Percentiles rank a stretch among this genome's conserved stretches.
phyloP scores from a whole-genome alignment of 768 basidiomycete species.

The Xanthoconium stramineum region DNA sequence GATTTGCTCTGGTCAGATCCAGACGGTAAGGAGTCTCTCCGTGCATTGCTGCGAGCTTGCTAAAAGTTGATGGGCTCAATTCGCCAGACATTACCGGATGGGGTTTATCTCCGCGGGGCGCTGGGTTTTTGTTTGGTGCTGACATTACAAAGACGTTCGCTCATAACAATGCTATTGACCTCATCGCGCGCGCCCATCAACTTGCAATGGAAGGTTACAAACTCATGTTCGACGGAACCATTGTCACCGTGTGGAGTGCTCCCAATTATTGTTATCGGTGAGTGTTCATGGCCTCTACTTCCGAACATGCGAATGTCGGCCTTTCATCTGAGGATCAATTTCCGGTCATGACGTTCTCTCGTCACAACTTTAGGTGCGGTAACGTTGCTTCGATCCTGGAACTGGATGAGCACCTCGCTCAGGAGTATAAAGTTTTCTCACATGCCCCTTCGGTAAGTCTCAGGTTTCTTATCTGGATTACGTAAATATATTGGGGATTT shows the following conservation, averaged over 20 bases:
- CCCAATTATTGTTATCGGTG: conserved; percentile 98
- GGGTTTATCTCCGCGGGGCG: conserved; percentile 97
- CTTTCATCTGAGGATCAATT: conserved; percentile 21
- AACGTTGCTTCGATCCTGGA: conserved; percentile 95
- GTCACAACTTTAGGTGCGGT: conserved; percentile 64
- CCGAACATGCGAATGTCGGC: conserved; percentile 13
- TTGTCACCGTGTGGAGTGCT: conserved; percentile 98
- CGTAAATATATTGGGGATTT: conserved; percentile 17
- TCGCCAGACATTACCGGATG: conserved; percentile 81
- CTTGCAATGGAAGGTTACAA: conserved; percentile 98
- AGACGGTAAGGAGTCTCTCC: conserved; percentile 58
- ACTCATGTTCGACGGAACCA: conserved; percentile 92
- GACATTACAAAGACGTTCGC: conserved; percentile 89
- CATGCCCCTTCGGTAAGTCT: conserved; percentile 79
- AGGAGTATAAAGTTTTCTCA: conserved; percentile 94
- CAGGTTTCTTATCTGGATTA: conserved; percentile 5
- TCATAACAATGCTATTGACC: conserved; percentile 87
- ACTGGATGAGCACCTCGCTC: conserved; percentile 87
- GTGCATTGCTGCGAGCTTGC: conserved; percentile 10
- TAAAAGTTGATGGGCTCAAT: conserved; percentile 21
- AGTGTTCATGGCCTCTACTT: conserved; percentile 28
- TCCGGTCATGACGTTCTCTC: conserved; percentile 19
- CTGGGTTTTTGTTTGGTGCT: conserved; percentile 91
- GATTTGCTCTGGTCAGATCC: conserved; percentile 99
- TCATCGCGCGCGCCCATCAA: conserved; percentile 96